A percentile compares a stretch with the other conserved stretches of the same genome.
Evolutionary conservation across 768 basidiomycete genomes (phyloP).

Genomic region (Naganishia friedmannii): DNA sequence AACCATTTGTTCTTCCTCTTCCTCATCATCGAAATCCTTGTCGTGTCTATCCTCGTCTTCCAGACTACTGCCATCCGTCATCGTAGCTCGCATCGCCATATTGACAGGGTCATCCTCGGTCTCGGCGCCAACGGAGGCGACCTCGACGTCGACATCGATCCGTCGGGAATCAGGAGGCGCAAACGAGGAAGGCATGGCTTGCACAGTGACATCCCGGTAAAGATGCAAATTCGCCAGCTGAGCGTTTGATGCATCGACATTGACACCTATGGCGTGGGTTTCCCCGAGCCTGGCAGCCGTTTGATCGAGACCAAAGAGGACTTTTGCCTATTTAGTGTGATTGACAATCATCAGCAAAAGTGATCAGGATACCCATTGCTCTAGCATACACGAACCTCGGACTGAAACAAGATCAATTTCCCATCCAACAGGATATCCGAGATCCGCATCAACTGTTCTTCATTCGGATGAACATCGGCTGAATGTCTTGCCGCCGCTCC

Average conservation of each 20-base stretch:
- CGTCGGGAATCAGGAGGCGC: conserved; percentile 34
- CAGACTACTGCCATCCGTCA: conserved; percentile 62
- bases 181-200: background rate
- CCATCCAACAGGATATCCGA: conserved; percentile 77
- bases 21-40: conserved; percentile 60
- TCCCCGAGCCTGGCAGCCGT: background rate
- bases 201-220: background rate
- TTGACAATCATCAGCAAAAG: background rate
- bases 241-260: background rate
- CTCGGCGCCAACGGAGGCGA: conserved; percentile 65
- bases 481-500: conserved; percentile 3
- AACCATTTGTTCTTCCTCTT: conserved; percentile 67
- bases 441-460: conserved; percentile 91
- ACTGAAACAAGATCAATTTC: conserved; percentile 57
- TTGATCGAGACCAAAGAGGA: background rate
- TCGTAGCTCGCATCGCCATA: conserved; percentile 56
- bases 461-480: conserved; percentile 73
- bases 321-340: conserved; percentile 10
- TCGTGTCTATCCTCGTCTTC: conserved; percentile 54
- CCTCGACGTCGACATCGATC: conserved; percentile 42
- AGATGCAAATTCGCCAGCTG: background rate
- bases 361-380: background rate
- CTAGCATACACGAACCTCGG: conserved; percentile 57
- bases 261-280: background rate
- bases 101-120: conserved; percentile 80